Base-by-base conservation (phyloP, 208 protist species). In the Phytomonas francai region DNA sequence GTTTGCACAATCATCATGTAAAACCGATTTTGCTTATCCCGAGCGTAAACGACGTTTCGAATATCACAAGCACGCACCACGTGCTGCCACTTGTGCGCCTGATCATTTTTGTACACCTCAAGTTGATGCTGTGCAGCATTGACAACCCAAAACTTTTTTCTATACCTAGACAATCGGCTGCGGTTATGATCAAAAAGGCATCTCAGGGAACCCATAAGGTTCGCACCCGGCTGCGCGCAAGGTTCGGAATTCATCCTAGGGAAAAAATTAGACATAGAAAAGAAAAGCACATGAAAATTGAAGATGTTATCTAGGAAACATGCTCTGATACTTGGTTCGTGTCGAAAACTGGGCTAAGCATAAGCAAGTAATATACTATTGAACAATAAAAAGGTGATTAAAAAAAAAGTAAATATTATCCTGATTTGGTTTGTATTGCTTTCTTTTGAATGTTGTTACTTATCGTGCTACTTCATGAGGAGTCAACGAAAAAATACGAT, bases 81-180 rank as follows among this genome's bases (percentile, higher is more conserved):
- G 9, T 78, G 62, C 63, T 74, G 70, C n/a, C 85, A 80, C 33
- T 84, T 69, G 56, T 82, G 76, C 11, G 78, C 76, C 69, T 93
- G 87, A 65, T 95, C 90, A 76, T 95, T 93, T 65, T 89, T 90
- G 78, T 92, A 95, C 57, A 93, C 69, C 70, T 91, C 84, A 9
- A 95, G 70, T 39, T 77, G 61, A 4, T 72, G 63, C 19, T 81
- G 72, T 19, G 61, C 56, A 36, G 80, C 74, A 73, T 90, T 81
- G 25, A 93, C 81, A 5, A 95, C 84, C 81, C 80, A 91, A 69
- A 91, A 95, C 12, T 83, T 79, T 63, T 92, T 93, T 63, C 91
- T 92, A 78, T 87, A 95, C 19, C 72, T 68, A 30, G 65, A 75
- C 1, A 89, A 61, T 16, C 74, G 70, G 9, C 68, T 70, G n/a